Evolutionary conservation across 352 stramenopile genomes (phyloP).

Genomic region (Globisporangium heterothallicum): DNA sequence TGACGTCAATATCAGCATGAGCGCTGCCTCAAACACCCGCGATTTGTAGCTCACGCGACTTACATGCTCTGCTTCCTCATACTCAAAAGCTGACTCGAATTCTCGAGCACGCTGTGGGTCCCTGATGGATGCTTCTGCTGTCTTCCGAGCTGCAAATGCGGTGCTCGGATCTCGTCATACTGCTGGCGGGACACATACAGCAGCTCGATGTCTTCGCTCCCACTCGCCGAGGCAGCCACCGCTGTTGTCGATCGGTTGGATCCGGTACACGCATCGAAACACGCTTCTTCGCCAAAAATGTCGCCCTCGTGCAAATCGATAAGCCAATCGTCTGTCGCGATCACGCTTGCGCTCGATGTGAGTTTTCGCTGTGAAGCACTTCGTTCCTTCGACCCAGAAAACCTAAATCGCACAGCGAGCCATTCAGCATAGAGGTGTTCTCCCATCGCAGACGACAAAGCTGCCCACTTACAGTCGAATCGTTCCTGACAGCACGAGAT

Average conservation of each 20-base stretch:
- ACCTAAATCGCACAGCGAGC: not conserved
- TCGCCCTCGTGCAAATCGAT: constrained; percentile 30
- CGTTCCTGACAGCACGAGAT: constrained; percentile 26
- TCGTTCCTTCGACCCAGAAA: constrained; percentile 3
- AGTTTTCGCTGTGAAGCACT: constrained; percentile 3
- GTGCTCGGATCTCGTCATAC: constrained; percentile 4
- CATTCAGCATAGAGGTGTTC: not conserved
- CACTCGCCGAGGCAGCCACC: constrained; percentile 7
- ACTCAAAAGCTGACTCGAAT: constrained; percentile 1
- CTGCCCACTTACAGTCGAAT: constrained; percentile 23
- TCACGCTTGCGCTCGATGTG: not conserved
- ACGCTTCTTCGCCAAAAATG: constrained; percentile 38
- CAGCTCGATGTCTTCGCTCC: constrained; percentile 9
- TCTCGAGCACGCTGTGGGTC: not conserved
- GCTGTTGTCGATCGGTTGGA: constrained; percentile 19
- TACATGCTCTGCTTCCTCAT: constrained; percentile 8
- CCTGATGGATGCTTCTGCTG: not conserved
- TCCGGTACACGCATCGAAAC: constrained; percentile 13
- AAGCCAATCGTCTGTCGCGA: constrained; percentile 9
- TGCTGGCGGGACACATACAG: constrained; percentile 21
- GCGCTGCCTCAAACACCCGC: not conserved
- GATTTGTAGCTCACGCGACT: not conserved
- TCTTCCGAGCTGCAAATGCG: constrained; percentile 1
- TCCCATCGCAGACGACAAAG: too few relatives aligned
- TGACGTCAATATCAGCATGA: not conserved